Percentiles rank a stretch among this genome's conserved stretches.
Evolutionary conservation across 805 yeast species (phyloP).

Genomic region (Kodamaea kaohsiungensis): DNA sequence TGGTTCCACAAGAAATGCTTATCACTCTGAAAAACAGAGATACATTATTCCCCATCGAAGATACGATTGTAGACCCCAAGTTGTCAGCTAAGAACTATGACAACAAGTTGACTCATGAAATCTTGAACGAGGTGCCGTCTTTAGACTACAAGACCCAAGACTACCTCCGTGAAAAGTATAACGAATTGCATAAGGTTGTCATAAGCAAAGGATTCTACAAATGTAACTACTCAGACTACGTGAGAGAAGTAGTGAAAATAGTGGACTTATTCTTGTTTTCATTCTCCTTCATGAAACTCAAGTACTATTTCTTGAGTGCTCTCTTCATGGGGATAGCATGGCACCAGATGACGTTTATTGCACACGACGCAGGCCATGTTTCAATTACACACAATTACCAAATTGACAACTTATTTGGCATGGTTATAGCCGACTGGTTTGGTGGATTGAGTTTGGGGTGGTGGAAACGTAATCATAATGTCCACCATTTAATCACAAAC

Average conservation of each 20-base stretch:
- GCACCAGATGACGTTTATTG: constrained; percentile 89
- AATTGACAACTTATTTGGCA: constrained; percentile 72
- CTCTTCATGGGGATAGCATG: constrained; percentile 70
- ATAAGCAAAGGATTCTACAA: constrained; percentile 62
- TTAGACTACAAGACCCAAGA: constrained; percentile 70
- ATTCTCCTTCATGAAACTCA: constrained; percentile 47
- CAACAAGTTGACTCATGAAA: constrained; percentile 52
- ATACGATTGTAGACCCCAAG: constrained; percentile 54
- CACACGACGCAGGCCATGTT: constrained; percentile 89
- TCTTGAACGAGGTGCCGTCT: constrained; percentile 57
- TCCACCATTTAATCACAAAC: constrained; percentile 89
- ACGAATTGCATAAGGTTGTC: constrained; percentile 56
- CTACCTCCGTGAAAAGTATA: constrained; percentile 55
- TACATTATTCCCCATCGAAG: constrained; percentile 32
- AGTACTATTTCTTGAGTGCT: constrained; percentile 58
- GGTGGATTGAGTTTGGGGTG: constrained; percentile 93
- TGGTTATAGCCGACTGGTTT: constrained; percentile 68
- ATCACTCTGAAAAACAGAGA: constrained; percentile 38
- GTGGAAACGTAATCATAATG: constrained; percentile 95
- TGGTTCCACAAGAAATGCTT: constrained; percentile 50
- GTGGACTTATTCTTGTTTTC: constrained; percentile 51
- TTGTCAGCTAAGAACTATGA: constrained; percentile 58
- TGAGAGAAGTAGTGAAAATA: constrained; percentile 67
- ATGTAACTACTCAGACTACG: constrained; percentile 74
- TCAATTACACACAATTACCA: constrained; percentile 80